These are phyloP conservation scores for Acer negundo DNA, from an alignment of 345 rosid species.

Conservation along the genomic window DNA sequence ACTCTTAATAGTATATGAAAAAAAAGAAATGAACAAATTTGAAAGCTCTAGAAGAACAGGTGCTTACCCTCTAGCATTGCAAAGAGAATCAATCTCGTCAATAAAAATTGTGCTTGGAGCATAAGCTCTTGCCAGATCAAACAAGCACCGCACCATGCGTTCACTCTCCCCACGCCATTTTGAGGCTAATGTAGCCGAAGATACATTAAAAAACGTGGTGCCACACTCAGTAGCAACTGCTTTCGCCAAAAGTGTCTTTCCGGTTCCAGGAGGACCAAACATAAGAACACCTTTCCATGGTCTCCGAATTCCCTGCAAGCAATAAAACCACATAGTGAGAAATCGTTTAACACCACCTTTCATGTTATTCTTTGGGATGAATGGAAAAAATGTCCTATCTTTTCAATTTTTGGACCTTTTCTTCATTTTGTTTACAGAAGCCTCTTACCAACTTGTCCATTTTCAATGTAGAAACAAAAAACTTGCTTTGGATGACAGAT, in stretches of 20 bases:
- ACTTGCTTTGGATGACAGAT: neutral
- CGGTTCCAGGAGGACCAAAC: constrained; percentile 99
- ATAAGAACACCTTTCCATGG: constrained; percentile 99
- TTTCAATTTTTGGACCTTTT: neutral
- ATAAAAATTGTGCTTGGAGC: constrained; percentile 97
- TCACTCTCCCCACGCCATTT: constrained; percentile 99
- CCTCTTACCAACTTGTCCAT: neutral
- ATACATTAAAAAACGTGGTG: constrained; percentile 94
- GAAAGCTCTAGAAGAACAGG: constrained; percentile 7
- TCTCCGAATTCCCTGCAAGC: constrained; percentile 90
- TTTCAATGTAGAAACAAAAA: neutral
- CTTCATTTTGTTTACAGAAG: neutral
- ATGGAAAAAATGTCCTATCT: neutral
- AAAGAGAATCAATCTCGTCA: constrained; percentile 96
- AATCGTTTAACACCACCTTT: neutral
- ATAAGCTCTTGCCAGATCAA: constrained; percentile 95
- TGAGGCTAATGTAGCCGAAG: constrained; percentile 96
- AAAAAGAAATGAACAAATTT: neutral
- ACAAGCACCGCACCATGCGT: constrained; percentile 95
- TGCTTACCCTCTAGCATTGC: constrained; percentile 93
- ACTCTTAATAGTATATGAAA: neutral
- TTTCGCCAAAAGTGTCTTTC: constrained; percentile 92
- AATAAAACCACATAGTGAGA: neutral
- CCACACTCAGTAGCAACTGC: constrained; percentile 99
- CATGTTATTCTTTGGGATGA: neutral